Evolutionary conservation across 2,329 filamentous ascomycete genomes (phyloP), one percentile per base, ranked within the genome.

Genomic region (Paramyrothecium sp.): DNA sequence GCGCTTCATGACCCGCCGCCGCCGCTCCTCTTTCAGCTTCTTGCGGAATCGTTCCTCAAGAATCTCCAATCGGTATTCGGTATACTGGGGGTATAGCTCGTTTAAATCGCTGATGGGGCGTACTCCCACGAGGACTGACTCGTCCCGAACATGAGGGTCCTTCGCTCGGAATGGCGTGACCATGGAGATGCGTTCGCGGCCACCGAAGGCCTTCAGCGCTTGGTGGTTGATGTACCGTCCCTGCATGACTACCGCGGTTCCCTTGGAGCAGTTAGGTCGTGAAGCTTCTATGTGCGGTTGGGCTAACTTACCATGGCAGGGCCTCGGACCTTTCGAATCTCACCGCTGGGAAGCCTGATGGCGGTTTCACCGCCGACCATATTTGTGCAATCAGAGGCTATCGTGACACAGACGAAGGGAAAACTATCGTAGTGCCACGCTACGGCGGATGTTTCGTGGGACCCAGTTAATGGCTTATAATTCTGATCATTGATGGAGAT

Each of bases 281-380:
- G 5, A 30, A 30, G 4, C 82, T 66, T 87, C 81, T 17, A 89
- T 72, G 79, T 19, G 83, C 85, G 51, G 26, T 30, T 5, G 26
- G 10, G 4, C 16, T 16, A 2, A 65, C 77, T 69, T 75, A 84
- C 85, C 78, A 84, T 84, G 55, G 81, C 75, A 4, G 85, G 85
- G 13, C 85, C 84, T 54, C 84, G 77, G 50, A 87, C 79, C 66
- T 84, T 85, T 60, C 83, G 68, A 13, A 84, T 74, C 3, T 81
- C 76, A 5, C 83, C 83, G 22, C 75, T 74, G 2, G 74, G 77
- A 1, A 75, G 83, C 41, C 77, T 73, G 19, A 88, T 68, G 2
- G 81, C 84, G 1, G 85, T 89, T 71, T 89, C 85, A 3, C 85
- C 85, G 3, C 85, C 86, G n/a, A 85, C 71, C 85, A 89, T 89